Conservation (phyloP, 345 rosid genomes). For the Carallia pectinifolia region DNA sequence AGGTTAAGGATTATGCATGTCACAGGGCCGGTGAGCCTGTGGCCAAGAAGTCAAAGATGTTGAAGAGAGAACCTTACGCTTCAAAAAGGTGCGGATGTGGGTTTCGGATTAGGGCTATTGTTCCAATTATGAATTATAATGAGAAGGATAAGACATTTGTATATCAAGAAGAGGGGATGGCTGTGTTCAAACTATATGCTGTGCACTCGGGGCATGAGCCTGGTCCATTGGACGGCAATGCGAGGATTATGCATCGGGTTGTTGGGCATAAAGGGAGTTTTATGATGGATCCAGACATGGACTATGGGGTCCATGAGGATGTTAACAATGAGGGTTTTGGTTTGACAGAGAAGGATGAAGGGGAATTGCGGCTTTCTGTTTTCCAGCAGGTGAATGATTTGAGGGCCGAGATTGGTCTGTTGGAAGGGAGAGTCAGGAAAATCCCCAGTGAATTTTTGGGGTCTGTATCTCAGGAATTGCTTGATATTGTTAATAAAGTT, state of each 20-base stretch:
- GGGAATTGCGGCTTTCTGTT: slow-evolving; percentile 58
- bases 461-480: slow-evolving; percentile 72
- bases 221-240: slow-evolving; percentile 92
- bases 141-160: slow-evolving; percentile 95
- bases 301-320: slow-evolving; percentile 86
- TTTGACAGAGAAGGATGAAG: slow-evolving; percentile 65
- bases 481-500: slow-evolving; percentile 63
- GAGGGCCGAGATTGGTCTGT: slow-evolving; percentile 56
- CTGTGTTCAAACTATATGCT: slow-evolving; percentile 86
- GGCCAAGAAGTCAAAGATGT: slow-evolving; percentile 74
- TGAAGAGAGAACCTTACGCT: slow-evolving; percentile 98
- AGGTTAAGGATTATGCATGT: slow-evolving; percentile 99
- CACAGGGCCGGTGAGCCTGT: slow-evolving; percentile 97
- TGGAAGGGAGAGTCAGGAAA: slow-evolving; percentile 73
- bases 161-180: slow-evolving; percentile 93
- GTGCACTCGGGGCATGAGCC: slow-evolving; percentile 99
- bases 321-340: slow-evolving; percentile 65
- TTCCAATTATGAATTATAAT: slow-evolving; percentile 87
- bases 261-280: slow-evolving; percentile 84
- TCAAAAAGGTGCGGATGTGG: slow-evolving; percentile 97
- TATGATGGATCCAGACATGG: slow-evolving; percentile 70
- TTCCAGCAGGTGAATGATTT: slow-evolving; percentile 85
- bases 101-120: slow-evolving; percentile 94
- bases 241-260: slow-evolving; percentile 95
- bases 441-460: slow-evolving; percentile 57